Evolutionary conservation across 345 rosid species (phyloP), one percentile per base, ranked within the genome.

Genomic region (Eucalyptus coolabah): DNA sequence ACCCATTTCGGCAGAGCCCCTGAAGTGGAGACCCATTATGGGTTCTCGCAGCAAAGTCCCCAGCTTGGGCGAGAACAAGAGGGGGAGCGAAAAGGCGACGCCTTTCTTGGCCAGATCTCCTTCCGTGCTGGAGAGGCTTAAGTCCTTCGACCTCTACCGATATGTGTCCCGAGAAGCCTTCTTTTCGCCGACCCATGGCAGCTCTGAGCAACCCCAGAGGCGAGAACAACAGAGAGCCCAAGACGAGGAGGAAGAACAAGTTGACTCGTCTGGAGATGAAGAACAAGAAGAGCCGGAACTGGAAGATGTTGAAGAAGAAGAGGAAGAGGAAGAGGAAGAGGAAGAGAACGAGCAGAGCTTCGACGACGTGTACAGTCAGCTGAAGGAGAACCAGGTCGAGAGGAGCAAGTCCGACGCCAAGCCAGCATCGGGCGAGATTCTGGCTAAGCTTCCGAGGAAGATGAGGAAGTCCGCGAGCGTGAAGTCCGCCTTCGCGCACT

Each of bases 391-490:
- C 65, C 91, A 91, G 15, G 88, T 87, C 34, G 30, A 11, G 89
- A 89, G 95, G 88, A 92, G 93, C 6, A 93, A 90, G 53, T 97
- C 99, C 12, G 99, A 98, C 89, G 93, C 95, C 6, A 91, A 93
- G 44, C 97, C 97, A 11, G 65, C 94, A 18, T 60, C 95, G 6
- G 98, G 98, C 28, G 91, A 91, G 44, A 50, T 92, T 0, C 96
- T 93, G 28, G 88, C 90, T 40, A 98, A 96, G 91, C 95, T 96
- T 7, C 88, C 96, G 1, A 94, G 90, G 93, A 98, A 98, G 93
- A 95, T 98, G 96, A 95, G 87, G 95, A 97, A 96, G 90, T 97
- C 99, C 4, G 97, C 99, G 0, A 98, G 98, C 32, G 88, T 92
- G 1, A 96, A 95, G 72, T 94, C 97, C 15, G 93, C 95, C 1